Evolutionary conservation across 495 filamentous ascomycete species (phyloP).

Genomic region (Podospora pseudocomata): DNA sequence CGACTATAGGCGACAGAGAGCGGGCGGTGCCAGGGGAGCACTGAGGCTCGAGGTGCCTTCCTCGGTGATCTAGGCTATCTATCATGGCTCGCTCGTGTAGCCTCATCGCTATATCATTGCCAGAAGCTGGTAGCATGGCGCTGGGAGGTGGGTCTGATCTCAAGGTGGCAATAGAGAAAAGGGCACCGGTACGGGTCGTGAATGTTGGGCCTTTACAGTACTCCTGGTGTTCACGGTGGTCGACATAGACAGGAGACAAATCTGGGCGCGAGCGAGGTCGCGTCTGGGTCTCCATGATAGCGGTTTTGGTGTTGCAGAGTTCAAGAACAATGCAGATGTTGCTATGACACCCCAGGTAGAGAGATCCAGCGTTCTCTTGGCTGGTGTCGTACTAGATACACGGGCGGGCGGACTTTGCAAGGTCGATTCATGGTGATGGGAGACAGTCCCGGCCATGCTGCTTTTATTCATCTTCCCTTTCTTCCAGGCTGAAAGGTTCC

Average conservation of each 20-base stretch:
- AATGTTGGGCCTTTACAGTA: slow-evolving; percentile 18
- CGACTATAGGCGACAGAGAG: slow-evolving; percentile 30
- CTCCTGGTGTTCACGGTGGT: slow-evolving; percentile 21
- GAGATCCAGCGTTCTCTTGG: no score
- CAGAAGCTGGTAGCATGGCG: slow-evolving; percentile 35
- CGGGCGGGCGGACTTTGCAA: neutral
- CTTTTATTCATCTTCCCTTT: slow-evolving; percentile 27
- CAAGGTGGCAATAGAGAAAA: slow-evolving; percentile 29
- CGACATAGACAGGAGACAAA: slow-evolving; percentile 40
- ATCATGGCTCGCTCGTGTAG: slow-evolving; percentile 41
- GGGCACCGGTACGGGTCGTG: slow-evolving; percentile 21
- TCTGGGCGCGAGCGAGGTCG: slow-evolving; percentile 28
- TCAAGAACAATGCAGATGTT: neutral
- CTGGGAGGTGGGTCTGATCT: slow-evolving; percentile 33
- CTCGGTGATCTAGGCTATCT: slow-evolving; percentile 36
- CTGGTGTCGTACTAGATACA: neutral
- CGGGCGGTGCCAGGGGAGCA: slow-evolving; percentile 11
- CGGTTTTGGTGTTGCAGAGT: neutral
- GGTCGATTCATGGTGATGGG: neutral
- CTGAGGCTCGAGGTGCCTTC: slow-evolving; percentile 18
- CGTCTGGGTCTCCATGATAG: slow-evolving; percentile 28
- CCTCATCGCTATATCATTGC: slow-evolving; percentile 36
- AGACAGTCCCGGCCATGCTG: neutral
- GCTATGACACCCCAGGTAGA: neutral
- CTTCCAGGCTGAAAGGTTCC: slow-evolving; percentile 19